Percentiles rank a stretch among this genome's conserved stretches.
phyloP scores from a whole-genome alignment of 2,329 filamentous ascomycete genomes.

The Sarocladiaceae sp. region DNA sequence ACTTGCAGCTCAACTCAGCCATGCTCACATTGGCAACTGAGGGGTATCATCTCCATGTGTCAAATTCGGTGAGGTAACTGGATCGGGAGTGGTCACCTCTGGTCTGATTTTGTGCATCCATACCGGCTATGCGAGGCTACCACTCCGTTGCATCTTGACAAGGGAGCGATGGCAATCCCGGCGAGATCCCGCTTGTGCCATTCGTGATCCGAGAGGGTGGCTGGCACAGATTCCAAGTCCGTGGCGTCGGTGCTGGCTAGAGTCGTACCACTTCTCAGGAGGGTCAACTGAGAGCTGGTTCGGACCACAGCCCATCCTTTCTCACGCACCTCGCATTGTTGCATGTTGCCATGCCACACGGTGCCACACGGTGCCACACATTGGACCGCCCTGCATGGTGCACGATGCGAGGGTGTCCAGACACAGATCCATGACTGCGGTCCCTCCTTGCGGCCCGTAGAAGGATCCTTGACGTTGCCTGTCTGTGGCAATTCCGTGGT shows the following conservation, averaged over 20 bases:
- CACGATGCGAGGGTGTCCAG: background rate
- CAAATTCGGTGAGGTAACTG: constrained; percentile 5
- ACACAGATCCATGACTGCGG: background rate
- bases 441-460: background rate
- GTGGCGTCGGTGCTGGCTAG: constrained; percentile 2
- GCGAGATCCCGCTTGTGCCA: background rate
- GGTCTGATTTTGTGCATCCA: background rate
- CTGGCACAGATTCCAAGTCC: constrained; percentile 2
- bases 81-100: background rate
- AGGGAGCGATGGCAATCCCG: background rate
- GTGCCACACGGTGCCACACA: background rate
- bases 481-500: background rate
- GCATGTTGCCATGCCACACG: too few species aligned
- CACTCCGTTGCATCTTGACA: background rate
- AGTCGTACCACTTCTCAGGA: background rate
- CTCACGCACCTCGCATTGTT: background rate
- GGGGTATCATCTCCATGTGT: background rate
- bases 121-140: background rate
- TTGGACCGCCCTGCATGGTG: background rate
- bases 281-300: background rate
- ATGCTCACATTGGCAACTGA: background rate
- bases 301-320: background rate
- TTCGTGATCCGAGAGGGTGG: background rate
- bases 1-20: background rate
- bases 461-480: background rate